Percentiles rank a stretch among this genome's conserved stretches.
These are phyloP conservation scores for Penicillium turbatum DNA, from an alignment of 495 filamentous ascomycete genomes.

Conservation along the genomic window DNA sequence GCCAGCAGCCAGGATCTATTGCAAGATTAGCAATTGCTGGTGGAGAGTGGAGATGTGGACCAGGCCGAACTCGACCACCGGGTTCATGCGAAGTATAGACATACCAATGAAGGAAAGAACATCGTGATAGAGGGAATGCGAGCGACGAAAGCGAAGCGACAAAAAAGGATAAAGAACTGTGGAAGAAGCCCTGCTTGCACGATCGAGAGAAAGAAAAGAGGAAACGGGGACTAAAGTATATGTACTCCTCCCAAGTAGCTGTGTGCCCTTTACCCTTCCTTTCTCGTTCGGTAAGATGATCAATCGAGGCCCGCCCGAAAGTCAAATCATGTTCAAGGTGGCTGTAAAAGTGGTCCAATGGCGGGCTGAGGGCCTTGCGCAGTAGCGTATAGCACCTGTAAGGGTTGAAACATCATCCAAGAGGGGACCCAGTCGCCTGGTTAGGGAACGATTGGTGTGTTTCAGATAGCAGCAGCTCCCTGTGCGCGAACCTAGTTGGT, in stretches of 20 bases:
- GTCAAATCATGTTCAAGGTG: slow-evolving; percentile 2
- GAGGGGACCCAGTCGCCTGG: background rate
- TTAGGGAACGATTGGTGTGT: slow-evolving; percentile 2
- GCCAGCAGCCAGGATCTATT: slow-evolving; percentile 30
- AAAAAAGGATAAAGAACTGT: slow-evolving; percentile 10
- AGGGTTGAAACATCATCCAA: slow-evolving; percentile 3
- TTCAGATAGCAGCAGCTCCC: slow-evolving; percentile 1
- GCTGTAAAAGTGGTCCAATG: slow-evolving; percentile 11
- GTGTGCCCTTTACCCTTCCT: slow-evolving; percentile 3
- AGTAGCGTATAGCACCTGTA: background rate
- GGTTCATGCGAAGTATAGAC: slow-evolving; percentile 1
- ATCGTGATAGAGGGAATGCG: slow-evolving; percentile 23
- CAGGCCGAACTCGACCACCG: background rate
- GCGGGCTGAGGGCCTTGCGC: slow-evolving; percentile 5
- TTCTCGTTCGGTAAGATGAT: slow-evolving; percentile 4
- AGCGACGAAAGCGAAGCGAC: slow-evolving; percentile 12
- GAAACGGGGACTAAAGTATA: slow-evolving; percentile 6
- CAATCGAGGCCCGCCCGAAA: slow-evolving; percentile 6
- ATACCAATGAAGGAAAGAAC: slow-evolving; percentile 28
- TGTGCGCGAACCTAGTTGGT: slow-evolving; percentile 1
- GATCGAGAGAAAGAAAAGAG: slow-evolving; percentile 4
- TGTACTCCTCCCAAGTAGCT: slow-evolving; percentile 8
- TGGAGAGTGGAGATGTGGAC: background rate
- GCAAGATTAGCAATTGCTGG: background rate
- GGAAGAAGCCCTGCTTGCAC: slow-evolving; percentile 29